These are phyloP conservation scores for Corylus heterophylla DNA, from an alignment of 306 rosid genomes.

Conservation along the genomic window DNA sequence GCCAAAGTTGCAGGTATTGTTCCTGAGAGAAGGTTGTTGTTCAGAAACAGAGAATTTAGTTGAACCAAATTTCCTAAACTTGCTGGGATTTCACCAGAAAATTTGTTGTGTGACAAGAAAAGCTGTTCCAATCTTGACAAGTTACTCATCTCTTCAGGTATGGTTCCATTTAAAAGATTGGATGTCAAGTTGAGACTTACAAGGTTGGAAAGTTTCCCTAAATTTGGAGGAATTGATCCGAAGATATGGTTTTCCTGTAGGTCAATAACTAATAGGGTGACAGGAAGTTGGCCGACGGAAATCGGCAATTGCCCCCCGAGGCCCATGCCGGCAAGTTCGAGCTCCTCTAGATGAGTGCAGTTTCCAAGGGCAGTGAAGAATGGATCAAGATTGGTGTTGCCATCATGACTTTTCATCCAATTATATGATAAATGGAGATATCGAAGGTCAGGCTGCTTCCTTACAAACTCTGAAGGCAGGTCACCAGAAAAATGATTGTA, in stretches of 20 bases:
- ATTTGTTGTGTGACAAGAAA: constrained; percentile 4
- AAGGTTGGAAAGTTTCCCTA: constrained; percentile 52
- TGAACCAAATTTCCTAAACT: constrained; percentile 45
- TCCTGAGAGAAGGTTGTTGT: constrained; percentile 65
- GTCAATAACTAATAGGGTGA: constrained; percentile 18
- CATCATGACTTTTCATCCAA: constrained; percentile 47
- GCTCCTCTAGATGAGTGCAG: constrained; percentile 50
- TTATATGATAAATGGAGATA: constrained; percentile 61
- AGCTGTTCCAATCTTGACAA: neutral
- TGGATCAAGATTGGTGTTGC: constrained; percentile 58
- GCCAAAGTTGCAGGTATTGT: constrained; percentile 56
- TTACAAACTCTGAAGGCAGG: constrained; percentile 46
- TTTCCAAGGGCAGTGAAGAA: constrained; percentile 57
- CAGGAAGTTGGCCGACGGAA: constrained; percentile 35
- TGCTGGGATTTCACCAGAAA: constrained; percentile 53
- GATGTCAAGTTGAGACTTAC: constrained; percentile 29
- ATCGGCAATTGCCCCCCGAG: constrained; percentile 55
- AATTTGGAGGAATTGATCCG: constrained; percentile 57
- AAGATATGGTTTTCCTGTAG: constrained; percentile 56
- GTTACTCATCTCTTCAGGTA: neutral
- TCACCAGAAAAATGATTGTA: constrained; percentile 52
- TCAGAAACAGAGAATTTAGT: constrained; percentile 54
- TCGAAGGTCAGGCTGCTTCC: constrained; percentile 31
- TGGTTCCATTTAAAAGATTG: constrained; percentile 9
- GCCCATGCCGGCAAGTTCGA: constrained; percentile 68